Base-by-base conservation (phyloP, 2,329 filamentous ascomycete genomes). In the Westerdykella aurantiaca region DNA sequence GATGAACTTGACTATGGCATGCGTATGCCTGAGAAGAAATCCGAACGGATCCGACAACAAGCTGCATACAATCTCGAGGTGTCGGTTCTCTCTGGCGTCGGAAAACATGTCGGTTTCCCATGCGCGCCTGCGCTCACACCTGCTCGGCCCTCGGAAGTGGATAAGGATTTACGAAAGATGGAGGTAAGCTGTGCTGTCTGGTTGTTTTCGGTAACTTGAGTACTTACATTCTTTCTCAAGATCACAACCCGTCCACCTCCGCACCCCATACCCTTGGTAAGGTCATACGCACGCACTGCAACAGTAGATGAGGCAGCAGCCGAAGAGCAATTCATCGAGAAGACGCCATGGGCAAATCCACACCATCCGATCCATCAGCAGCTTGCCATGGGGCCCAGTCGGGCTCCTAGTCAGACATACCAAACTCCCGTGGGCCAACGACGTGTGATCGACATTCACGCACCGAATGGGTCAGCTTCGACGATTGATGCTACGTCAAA, bases 81-180 rank as follows among this genome's bases (percentile, higher is more conserved):
- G 4, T 95, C 90, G 0, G 81, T 96, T 22, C 72, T 98, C 45
- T 84, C 90, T 5, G 91, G 91, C 31, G 77, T 97, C 41, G 90
- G 91, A 31, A 97, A 96, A 69, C 90, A 96, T 64, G 83, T 95
- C 59, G 93, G 93, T 18, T 98, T 98, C 69, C 93, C 93, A 31
- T 90, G 91, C 25, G 93, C 90, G n/a, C 93, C 93, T 16, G 78
- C 86, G 29, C 84, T 98, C 69, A 76, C 76, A 45, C 79, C 86
- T 34, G 86, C 87, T 21, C 83, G 84, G 31, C 68, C 78, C 17
- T 73, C 78, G 10, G 88, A 96, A 60, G 70, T 93, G 38, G 88
- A 95, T 43, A 85, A 91, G 39, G 93, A 98, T 69, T 74, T 97
- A 51, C 83, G 86, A 64, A 85, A 85, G 55, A 96, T 98, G 76